Conservation (phyloP, 2,329 filamentous ascomycete species). For the Fusarium stilboides region DNA sequence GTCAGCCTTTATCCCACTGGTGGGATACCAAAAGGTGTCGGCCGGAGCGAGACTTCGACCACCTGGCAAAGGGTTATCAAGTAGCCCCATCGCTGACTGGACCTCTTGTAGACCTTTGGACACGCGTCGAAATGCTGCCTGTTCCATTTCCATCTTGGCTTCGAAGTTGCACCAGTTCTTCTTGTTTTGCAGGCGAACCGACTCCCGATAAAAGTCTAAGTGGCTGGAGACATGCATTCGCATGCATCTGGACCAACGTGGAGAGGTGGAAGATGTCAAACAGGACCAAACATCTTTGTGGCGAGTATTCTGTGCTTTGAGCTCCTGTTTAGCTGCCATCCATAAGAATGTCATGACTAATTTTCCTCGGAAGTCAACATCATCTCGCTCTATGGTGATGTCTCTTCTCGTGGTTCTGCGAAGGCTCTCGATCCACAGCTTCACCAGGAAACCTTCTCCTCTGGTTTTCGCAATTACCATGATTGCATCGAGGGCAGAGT, state of each 20-base stretch:
- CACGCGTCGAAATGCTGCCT: not conserved
- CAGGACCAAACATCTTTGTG: not conserved
- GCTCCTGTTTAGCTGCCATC: not conserved
- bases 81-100: not conserved
- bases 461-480: not conserved
- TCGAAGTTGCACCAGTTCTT: constrained; percentile 1
- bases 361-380: not conserved
- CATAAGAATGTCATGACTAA: not conserved
- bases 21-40: not conserved
- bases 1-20: not conserved
- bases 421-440: constrained; percentile 5
- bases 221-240: not conserved
- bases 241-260: not conserved
- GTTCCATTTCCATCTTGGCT: not conserved
- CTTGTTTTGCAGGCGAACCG: not conserved
- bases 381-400: not conserved
- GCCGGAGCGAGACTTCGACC: not conserved
- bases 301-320: not conserved
- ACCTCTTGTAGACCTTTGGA: not conserved
- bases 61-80: not conserved
- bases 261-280: not conserved
- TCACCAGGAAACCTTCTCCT: not conserved
- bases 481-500: not conserved
- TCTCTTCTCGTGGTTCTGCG: not conserved
- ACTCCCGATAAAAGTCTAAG: not conserved